Conservation (phyloP, 1,139 yeast genomes). For the Protomyces gravidus region DNA sequence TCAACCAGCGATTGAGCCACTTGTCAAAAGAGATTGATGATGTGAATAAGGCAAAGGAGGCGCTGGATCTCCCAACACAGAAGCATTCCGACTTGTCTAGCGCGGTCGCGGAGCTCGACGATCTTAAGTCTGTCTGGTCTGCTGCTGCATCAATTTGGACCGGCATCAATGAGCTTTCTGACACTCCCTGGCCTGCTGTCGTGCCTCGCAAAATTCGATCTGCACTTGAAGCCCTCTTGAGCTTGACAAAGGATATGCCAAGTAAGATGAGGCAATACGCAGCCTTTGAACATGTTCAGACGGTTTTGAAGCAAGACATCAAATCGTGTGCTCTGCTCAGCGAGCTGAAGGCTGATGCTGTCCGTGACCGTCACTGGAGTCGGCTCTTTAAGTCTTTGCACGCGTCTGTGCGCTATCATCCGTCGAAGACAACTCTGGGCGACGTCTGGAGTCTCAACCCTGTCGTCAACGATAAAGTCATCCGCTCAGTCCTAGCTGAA, state of each 20-base stretch:
- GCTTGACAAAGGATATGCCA: conserved; percentile 53
- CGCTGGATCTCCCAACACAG: conserved; percentile 45
- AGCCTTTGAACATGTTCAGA: conserved; percentile 61
- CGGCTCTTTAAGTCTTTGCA: conserved; percentile 44
- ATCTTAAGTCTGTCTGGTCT: conserved; percentile 62
- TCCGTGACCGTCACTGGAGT: conserved; percentile 70
- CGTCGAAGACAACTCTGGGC: conserved; percentile 47
- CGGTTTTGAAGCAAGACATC: conserved; percentile 46
- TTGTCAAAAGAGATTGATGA: conserved; percentile 37
- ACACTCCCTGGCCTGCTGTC: conserved; percentile 51
- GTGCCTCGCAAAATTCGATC: conserved; percentile 50
- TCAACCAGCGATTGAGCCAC: conserved; percentile 42
- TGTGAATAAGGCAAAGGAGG: conserved; percentile 46
- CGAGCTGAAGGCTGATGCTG: conserved; percentile 54
- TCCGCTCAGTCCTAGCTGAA: conserved; percentile 53
- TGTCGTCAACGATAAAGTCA: conserved; percentile 45
- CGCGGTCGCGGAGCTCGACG: conserved; percentile 52
- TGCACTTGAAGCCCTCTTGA: conserved; percentile 52
- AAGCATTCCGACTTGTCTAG: conserved; percentile 41
- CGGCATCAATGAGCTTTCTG: conserved; percentile 48
- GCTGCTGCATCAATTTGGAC: conserved; percentile 56
- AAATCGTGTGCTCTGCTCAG: conserved; percentile 46
- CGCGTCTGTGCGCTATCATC: conserved; percentile 37
- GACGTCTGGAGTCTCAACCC: conserved; percentile 61
- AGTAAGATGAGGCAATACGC: conserved; percentile 60